These are phyloP conservation scores for Sclerotiophoma versabilis DNA, from an alignment of 2,329 filamentous ascomycete genomes.

Conservation along the genomic window DNA sequence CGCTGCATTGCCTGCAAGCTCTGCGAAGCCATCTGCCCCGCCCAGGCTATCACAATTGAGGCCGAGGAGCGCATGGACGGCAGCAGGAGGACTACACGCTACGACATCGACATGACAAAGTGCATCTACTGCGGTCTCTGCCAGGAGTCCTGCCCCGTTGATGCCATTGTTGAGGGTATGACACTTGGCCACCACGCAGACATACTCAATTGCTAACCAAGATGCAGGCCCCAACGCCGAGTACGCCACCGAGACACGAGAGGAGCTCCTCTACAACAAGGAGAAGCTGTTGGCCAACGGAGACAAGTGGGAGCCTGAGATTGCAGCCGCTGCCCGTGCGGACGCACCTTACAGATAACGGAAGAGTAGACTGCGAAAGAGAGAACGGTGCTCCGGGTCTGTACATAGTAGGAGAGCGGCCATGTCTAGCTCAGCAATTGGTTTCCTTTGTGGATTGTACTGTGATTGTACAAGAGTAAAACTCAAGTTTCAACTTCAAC, in stretches of 20 bases:
- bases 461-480: constrained; percentile 26
- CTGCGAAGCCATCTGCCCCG: constrained; percentile 97
- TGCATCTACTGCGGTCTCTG: constrained; percentile 99
- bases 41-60: constrained; percentile 98
- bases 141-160: constrained; percentile 98
- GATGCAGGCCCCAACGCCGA: constrained; percentile 70
- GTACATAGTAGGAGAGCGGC: constrained; percentile 42
- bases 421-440: constrained; percentile 26
- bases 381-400: constrained; percentile 22
- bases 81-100: constrained; percentile 91
- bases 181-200: constrained; percentile 35
- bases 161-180: constrained; percentile 83
- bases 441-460: constrained; percentile 32
- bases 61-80: constrained; percentile 97
- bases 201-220: constrained; percentile 22
- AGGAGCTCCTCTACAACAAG: constrained; percentile 98
- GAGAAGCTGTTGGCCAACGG: constrained; percentile 84
- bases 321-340: constrained; percentile 88
- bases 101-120: constrained; percentile 99
- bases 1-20: constrained; percentile 99
- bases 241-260: constrained; percentile 79
- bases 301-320: constrained; percentile 88
- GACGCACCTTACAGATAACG: constrained; percentile 75
- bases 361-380: constrained; percentile 39
- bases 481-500: constrained; percentile 13